These are phyloP conservation scores for Ustilago nuda DNA, from an alignment of 1,284 basidiomycete genomes.

Conservation along the genomic window DNA sequence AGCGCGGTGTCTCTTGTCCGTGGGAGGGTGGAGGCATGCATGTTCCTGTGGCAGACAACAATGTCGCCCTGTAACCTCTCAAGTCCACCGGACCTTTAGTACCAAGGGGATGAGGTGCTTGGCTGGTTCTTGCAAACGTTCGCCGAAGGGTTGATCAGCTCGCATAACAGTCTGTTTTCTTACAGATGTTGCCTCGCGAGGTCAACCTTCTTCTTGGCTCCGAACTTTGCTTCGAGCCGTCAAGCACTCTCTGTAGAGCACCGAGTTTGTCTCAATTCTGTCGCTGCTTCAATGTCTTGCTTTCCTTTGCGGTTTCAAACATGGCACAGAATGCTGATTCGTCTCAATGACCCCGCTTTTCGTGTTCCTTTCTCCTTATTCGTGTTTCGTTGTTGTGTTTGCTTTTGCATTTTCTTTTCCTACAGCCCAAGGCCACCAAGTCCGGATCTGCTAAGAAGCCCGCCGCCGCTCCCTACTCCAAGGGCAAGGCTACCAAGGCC, in stretches of 20 bases:
- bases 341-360: slow-evolving; percentile 66
- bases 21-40: slow-evolving; percentile 15
- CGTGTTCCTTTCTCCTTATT: slow-evolving; percentile 2
- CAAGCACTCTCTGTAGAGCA: slow-evolving; percentile 59
- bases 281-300: slow-evolving; percentile 40
- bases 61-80: slow-evolving; percentile 32
- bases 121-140: slow-evolving; percentile 13
- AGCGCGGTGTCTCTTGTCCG: slow-evolving; percentile 33
- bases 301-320: slow-evolving; percentile 41
- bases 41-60: slow-evolving; percentile 35
- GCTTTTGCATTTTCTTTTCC: slow-evolving; percentile 10
- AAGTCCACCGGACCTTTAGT: slow-evolving; percentile 25
- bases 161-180: background rate
- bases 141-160: slow-evolving; percentile 42
- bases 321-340: slow-evolving; percentile 63
- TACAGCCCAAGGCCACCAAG: slow-evolving; percentile 68
- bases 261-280: slow-evolving; percentile 57
- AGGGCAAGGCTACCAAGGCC: slow-evolving; percentile 70
- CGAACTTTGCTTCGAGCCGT: slow-evolving; percentile 11
- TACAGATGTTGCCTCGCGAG: slow-evolving; percentile 5
- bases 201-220: slow-evolving; percentile 34
- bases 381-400: slow-evolving; percentile 8
- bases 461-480: slow-evolving; percentile 63
- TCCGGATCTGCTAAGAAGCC: slow-evolving; percentile 65
- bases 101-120: slow-evolving; percentile 39